Conservation (phyloP, 352 stramenopile species). For the Pythium periplocum region DNA sequence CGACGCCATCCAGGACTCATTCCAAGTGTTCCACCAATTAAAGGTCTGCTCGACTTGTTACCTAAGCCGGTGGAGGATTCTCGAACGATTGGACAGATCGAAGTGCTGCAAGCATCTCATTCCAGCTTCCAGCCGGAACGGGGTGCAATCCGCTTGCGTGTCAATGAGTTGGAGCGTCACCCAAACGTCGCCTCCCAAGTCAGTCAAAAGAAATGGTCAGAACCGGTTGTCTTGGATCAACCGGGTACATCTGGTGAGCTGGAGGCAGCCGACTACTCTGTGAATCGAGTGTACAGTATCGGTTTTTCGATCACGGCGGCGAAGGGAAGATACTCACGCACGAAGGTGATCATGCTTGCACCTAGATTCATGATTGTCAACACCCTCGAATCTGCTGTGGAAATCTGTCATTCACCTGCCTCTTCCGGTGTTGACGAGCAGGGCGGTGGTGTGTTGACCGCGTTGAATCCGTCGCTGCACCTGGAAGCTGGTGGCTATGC, state of each 20-base stretch:
- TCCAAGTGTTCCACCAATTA: constrained; percentile 74
- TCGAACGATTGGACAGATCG: constrained; percentile 52
- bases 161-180: constrained; percentile 44
- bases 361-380: constrained; percentile 85
- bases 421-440: constrained; percentile 21
- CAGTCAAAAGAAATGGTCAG: constrained; percentile 65
- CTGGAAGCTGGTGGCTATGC: constrained; percentile 67
- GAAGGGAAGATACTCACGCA: constrained; percentile 75
- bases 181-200: constrained; percentile 33
- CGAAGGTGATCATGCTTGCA: constrained; percentile 85
- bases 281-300: constrained; percentile 69
- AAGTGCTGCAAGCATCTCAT: constrained; percentile 80
- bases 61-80: constrained; percentile 65
- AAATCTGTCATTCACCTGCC: constrained; percentile 77
- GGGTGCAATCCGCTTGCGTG: constrained; percentile 66
- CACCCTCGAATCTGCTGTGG: constrained; percentile 53
- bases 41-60: constrained; percentile 76
- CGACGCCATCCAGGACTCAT: constrained; percentile 65
- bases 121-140: constrained; percentile 60
- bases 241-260: constrained; percentile 70
- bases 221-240: constrained; percentile 67
- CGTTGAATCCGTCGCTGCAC: constrained; percentile 61
- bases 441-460: constrained; percentile 39
- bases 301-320: constrained; percentile 75
- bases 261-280: constrained; percentile 54